Base-by-base conservation (phyloP, 169 alveolate species). In the Theileria luwenshuni region DNA sequence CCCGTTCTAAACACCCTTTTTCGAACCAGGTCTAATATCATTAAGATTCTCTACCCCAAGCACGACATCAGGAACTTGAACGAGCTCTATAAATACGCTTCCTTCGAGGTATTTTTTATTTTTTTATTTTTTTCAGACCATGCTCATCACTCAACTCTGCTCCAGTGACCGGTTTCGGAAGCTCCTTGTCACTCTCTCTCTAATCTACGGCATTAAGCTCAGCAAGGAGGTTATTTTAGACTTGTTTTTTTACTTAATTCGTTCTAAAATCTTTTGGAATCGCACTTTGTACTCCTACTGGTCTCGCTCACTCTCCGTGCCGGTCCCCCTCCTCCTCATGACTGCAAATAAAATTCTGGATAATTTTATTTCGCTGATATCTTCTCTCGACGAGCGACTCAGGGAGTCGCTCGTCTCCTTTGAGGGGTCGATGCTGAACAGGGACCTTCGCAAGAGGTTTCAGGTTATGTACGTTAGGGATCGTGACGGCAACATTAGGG, bases 301-400 rank as follows among this genome's bases (percentile, higher is more conserved):
- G 89, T 64, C 83, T 52, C 56, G 84, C 41, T 33, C 74, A 0
- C 74, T 70, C n/a, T 75, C 74, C 61, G 48, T 83, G 19, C 85
- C 89, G 12, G 28, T 43, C 33, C 89, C 89, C 10, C 30, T 74
- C 48, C 51, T 73, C 33, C 28, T 74, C 15, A 2, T 81, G 38
- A 74, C 89, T 15, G 76, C 63, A 10, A 72, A 69, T 60, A 27
- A 62, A 35, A 68, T 49, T 3, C 61, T 69, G 2, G 68, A 74
- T 21, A 49, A 35, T 21, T 43, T 58, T 13, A 23, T 58, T 0
- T 60, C 62, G 21, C 25, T 61, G 1, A 45, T 72, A 51, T 32
- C 59, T 38, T 27, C 47, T 54, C 47, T 81, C 15, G 84, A 81
- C 3, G 77, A 65, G 33, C 45, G 43, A 41, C 8, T 81, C 45